Percentiles rank a stretch among this genome's conserved stretches.
These are phyloP conservation scores for Monilinia aucupariae DNA, from an alignment of 2,329 filamentous ascomycete genomes.

Conservation along the genomic window DNA sequence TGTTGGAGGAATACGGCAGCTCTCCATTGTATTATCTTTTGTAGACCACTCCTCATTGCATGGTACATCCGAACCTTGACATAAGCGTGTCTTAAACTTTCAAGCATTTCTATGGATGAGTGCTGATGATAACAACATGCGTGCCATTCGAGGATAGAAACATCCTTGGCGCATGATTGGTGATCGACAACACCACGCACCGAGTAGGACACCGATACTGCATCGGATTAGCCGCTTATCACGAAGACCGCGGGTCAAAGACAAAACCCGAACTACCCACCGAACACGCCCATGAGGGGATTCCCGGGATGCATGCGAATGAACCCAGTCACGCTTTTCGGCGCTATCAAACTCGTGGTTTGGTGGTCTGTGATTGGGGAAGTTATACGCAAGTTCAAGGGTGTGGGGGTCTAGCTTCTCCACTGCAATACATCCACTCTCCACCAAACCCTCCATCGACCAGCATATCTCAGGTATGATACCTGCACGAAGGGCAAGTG, in stretches of 20 bases:
- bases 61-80: neutral
- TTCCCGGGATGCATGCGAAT: neutral
- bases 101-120: neutral
- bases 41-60: neutral
- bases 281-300: no score
- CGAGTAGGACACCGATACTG: constrained; percentile 5
- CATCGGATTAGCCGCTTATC: neutral
- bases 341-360: neutral
- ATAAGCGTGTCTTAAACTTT: neutral
- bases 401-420: constrained; percentile 1
- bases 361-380: constrained; percentile 9
- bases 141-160: neutral
- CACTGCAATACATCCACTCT: constrained; percentile 3
- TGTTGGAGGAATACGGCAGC: neutral
- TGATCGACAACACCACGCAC: constrained; percentile 9
- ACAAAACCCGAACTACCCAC: neutral
- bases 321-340: constrained; percentile 3
- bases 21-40: neutral
- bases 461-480: neutral
- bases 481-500: neutral
- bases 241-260: neutral
- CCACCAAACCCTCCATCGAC: constrained; percentile 6
- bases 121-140: neutral
- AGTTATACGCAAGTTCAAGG: constrained; percentile 8
- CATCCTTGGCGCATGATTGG: neutral